Conservation (phyloP, 2,329 filamentous ascomycete genomes). For the Tolypocladium pustulatum region DNA sequence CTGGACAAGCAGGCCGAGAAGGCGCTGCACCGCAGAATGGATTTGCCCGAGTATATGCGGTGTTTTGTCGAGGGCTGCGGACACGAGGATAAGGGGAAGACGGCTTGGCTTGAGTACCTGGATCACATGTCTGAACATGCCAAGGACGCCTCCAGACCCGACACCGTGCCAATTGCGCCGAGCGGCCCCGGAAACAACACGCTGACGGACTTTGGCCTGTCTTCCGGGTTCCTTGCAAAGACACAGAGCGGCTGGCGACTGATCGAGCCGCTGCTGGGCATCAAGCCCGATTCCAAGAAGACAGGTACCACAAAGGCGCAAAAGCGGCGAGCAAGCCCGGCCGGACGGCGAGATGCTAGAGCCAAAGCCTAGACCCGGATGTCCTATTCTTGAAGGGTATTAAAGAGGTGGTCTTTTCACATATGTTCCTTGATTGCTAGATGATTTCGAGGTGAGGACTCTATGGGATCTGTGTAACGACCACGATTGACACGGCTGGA, state of each 20-base stretch:
- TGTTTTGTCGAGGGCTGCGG: slow-evolving; percentile 56
- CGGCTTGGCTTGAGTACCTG: slow-evolving; percentile 70
- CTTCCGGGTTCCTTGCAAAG: background rate
- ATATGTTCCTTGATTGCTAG: background rate
- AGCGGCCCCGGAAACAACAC: background rate
- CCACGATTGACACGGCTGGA: background rate
- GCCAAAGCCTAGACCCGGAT: background rate
- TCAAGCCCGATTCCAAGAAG: background rate
- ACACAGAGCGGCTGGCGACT: background rate
- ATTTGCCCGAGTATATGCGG: slow-evolving; percentile 46
- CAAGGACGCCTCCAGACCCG: slow-evolving; percentile 29
- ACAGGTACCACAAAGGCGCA: background rate
- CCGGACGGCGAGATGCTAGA: background rate
- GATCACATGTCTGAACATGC: slow-evolving; percentile 80
- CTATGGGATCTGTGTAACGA: background rate
- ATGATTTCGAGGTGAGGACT: background rate
- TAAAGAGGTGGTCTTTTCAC: background rate
- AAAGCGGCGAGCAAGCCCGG: background rate
- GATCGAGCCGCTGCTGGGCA: background rate
- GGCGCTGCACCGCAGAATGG: slow-evolving; percentile 51
- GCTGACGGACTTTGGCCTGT: background rate
- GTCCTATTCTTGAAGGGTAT: background rate
- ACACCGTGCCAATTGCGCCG: background rate
- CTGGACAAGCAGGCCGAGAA: slow-evolving; percentile 45
- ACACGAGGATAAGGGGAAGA: slow-evolving; percentile 44